Base-by-base conservation (phyloP, 306 rosid species). In the Senna siamea region DNA sequence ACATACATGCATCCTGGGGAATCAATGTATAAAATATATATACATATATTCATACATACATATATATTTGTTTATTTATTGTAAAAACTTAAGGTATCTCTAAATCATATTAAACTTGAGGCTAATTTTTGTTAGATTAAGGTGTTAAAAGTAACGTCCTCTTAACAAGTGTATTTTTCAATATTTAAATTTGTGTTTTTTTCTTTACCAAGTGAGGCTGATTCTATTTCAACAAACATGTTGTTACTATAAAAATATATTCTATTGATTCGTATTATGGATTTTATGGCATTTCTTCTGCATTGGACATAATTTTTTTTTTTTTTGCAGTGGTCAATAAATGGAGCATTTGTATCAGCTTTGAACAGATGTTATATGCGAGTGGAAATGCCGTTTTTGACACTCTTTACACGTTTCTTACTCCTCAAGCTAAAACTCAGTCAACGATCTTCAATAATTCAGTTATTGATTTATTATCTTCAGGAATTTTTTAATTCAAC, bases 321-420 rank as follows among this genome's bases (percentile, higher is more conserved):
- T 12, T 4, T 7, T 4, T 4, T 6, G 69, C 54, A 66, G 18
- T 18, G 28, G 30, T 51, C n/a, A 74, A 5, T 41, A 66, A 40
- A 48, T 15, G 4, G 13, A 19, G 28, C 37, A 28, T 18, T 32
- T 20, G 34, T 46, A 70, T 13, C 67, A 51, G 22, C 59, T 18
- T 32, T 13, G 23, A 43, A 9, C 7, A 18, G 26, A 28, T 32
- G 69, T 50, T 0, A 5, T 10, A 34, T 76, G 43, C 32, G 9
- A 4, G 14, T n/a, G 20, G 18, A 17, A 69, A 69, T 47, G 15
- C 13, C 14, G 6, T 38, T 48, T 26, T 53, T 9, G 14, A 6
- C 19, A 6, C 32, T 52, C 38, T 53, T 73, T 41, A 60, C 69
- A 66, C 73, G 76, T 78, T 73, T 81, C 22, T 43, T 60, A 15